Percentiles rank a stretch among this genome's conserved stretches.
phyloP scores from a whole-genome alignment of 345 rosid species.

The Passiflora organensis region DNA sequence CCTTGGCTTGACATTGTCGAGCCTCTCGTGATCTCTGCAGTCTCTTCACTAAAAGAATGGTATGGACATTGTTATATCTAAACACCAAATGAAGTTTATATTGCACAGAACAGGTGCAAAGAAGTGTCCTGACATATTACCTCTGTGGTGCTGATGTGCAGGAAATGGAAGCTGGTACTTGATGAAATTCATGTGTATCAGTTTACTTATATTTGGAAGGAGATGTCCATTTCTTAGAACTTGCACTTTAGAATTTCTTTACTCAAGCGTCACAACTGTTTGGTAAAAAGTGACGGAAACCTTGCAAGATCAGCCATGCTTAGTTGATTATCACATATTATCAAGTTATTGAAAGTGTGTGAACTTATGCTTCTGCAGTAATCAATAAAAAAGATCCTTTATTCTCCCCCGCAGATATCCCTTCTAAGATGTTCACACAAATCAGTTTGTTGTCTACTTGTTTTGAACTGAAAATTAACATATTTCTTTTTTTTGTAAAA shows the following conservation, averaged over 20 bases:
- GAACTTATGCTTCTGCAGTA: not conserved
- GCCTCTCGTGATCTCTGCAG: not conserved
- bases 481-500: no score
- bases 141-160: not conserved
- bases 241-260: slow-evolving; percentile 14
- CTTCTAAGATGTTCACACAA: no score
- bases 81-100: not conserved
- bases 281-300: not conserved
- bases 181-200: not conserved
- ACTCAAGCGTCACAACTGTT: slow-evolving; percentile 23
- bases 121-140: not conserved
- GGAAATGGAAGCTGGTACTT: not conserved
- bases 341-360: not conserved
- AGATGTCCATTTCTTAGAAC: not conserved
- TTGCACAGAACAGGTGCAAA: not conserved
- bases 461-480: no score
- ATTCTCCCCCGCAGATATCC: no score
- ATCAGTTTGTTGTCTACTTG: no score
- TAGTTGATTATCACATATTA: not conserved
- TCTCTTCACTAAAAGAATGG: not conserved
- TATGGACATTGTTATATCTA: not conserved
- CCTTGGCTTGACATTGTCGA: slow-evolving; percentile 21
- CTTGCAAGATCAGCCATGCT: slow-evolving; percentile 14
- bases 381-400: not conserved
- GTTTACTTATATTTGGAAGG: slow-evolving; percentile 16